Conservation (phyloP, 1,139 yeast species). For the Blastobotrys petasosporus region DNA sequence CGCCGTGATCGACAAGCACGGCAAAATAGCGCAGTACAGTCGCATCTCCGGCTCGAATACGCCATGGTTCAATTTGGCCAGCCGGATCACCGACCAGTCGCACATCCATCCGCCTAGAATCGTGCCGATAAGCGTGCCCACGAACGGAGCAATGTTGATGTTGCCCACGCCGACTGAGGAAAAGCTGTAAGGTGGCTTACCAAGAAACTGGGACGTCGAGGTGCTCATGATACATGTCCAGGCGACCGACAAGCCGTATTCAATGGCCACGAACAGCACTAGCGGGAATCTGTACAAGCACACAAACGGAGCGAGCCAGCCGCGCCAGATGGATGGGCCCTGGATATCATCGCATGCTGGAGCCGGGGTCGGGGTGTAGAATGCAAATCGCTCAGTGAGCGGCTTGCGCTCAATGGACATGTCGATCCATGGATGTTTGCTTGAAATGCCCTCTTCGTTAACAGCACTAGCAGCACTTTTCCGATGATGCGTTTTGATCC, state of each 20-base stretch:
- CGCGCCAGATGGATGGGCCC: constrained; percentile 17
- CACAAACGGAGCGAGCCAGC: constrained; percentile 20
- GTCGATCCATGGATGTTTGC: constrained; percentile 12
- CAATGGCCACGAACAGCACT: constrained; percentile 16
- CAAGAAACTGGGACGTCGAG: constrained; percentile 12
- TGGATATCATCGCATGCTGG: constrained; percentile 11
- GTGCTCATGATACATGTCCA: constrained; percentile 18
- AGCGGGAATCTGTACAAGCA: constrained; percentile 15
- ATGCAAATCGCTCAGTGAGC: constrained; percentile 8
- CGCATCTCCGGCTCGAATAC: constrained; percentile 17
- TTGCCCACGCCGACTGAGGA: constrained; percentile 16
- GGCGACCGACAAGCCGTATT: constrained; percentile 17
- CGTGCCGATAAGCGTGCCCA: constrained; percentile 17
- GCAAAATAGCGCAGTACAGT: constrained; percentile 14
- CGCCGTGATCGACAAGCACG: constrained; percentile 12
- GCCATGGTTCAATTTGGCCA: constrained; percentile 16
- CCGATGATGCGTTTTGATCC: constrained; percentile 1
- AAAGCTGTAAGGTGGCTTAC: constrained; percentile 15
- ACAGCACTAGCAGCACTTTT: not conserved
- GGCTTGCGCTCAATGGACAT: constrained; percentile 10
- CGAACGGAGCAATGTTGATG: constrained; percentile 16
- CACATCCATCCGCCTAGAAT: constrained; percentile 14
- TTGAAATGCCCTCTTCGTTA: not conserved
- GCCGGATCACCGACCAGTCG: constrained; percentile 15
- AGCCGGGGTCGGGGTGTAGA: constrained; percentile 15